Percentiles rank a stretch among this genome's conserved stretches.
Evolutionary conservation across 164 flowering plant genomes (phyloP).

Genomic region (Dillenia turbinata): DNA sequence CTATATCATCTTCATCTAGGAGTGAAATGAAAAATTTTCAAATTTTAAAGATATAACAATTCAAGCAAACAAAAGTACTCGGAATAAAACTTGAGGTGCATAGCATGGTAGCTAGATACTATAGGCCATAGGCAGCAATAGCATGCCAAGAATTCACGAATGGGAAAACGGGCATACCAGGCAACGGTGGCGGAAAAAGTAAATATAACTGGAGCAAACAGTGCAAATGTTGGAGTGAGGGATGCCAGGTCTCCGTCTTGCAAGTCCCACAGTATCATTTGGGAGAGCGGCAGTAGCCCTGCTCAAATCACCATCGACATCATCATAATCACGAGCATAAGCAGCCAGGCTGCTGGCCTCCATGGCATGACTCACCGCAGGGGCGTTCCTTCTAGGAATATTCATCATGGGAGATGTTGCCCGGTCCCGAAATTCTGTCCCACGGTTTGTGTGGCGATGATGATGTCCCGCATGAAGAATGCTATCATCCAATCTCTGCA

Average conservation of each 20-base stretch:
- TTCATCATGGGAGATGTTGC: neutral
- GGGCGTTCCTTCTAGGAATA: neutral
- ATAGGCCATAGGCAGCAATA: too few species aligned
- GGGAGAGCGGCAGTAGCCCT: too few species aligned
- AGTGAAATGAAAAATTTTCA: too few species aligned
- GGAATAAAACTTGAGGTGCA: too few species aligned
- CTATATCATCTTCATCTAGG: too few species aligned
- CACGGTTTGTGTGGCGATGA: neutral
- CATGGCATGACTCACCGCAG: conserved; percentile 14
- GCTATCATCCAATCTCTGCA: neutral
- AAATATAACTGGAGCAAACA: conserved; percentile 44
- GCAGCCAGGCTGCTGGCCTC: conserved; percentile 19
- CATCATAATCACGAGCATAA: conserved; percentile 13
- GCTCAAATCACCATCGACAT: conserved; percentile 5
- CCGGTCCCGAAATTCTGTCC: neutral
- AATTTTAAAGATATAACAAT: too few species aligned
- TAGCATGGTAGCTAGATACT: too few species aligned
- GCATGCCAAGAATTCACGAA: too few species aligned
- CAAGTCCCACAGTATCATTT: conserved; percentile 7
- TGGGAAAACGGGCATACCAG: conserved; percentile 24
- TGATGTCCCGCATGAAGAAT: conserved; percentile 6
- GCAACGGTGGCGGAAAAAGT: conserved; percentile 63
- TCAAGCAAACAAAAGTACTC: too few species aligned
- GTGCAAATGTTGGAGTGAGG: conserved; percentile 81
- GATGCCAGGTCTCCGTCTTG: conserved; percentile 53